Evolutionary conservation across 371 early-diverging fungal species (phyloP), one percentile per base, ranked within the genome.

Genomic region (Mucor lusitanicus): DNA sequence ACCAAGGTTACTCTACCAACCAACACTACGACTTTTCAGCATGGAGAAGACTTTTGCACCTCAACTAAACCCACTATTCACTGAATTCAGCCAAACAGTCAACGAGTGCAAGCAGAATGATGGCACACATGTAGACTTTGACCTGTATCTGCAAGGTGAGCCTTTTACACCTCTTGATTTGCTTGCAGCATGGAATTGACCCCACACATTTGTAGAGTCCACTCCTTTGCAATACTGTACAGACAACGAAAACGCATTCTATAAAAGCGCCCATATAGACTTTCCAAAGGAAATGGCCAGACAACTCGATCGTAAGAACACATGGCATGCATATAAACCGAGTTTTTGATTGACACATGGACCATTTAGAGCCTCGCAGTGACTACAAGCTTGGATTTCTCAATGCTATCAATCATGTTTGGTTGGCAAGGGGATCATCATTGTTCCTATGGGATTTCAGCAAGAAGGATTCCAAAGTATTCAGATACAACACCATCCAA

Each of bases 371-470:
- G 19, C 44, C 44, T 19, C 44, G 44, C 19, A n/a, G 44, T 19
- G 44, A 44, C 7, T 53, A 57, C 40, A 72, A 72, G 30, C 37
- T 63, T 28, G 68, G 72, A 13, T 64, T 61, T 50, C 50, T 72
- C 40, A 17, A 35, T 33, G 25, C 23, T 1, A 55, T 68, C 17
- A 48, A 67, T 19, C 39, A 50, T 23, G 32, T 64, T 3, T 72
- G 72, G 72, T 13, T 72, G 0, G 11, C 68, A 1, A 48, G 42
- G 5, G 50, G 56, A 8, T 56, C 40, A 3, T 25, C 46, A 3
- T 32, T 72, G 27, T 72, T 30, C 39, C 44, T 72, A 0, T 72
- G 72, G 72, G 56, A 72, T 11, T 61, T 55, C 48, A 19, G 7
- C 19, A 12, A n/a, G 8, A 32, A 35, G 3, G 27, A 33, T 1